Evolutionary conservation across 805 yeast genomes (phyloP).

Genomic region (Candida sphagnicola): DNA sequence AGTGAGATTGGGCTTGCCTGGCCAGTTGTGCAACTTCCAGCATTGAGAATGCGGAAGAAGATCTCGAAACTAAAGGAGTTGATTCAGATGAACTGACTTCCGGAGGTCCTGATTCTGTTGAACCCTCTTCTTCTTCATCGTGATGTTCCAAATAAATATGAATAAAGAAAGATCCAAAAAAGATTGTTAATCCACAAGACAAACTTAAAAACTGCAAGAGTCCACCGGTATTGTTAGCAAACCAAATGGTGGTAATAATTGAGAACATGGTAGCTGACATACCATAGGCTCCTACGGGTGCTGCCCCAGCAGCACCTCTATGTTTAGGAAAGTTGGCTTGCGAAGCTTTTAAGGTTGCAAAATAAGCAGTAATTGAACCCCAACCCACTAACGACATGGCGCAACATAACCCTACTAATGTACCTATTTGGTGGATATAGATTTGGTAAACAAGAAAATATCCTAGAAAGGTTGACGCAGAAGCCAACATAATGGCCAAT

Average conservation of each 20-base stretch:
- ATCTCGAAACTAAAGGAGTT: slow-evolving; percentile 2
- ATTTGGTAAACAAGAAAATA: slow-evolving; percentile 48
- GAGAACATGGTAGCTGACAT: slow-evolving; percentile 67
- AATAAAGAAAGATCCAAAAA: slow-evolving; percentile 44
- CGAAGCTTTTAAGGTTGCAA: slow-evolving; percentile 53
- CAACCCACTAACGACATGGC: slow-evolving; percentile 57
- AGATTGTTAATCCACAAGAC: slow-evolving; percentile 45
- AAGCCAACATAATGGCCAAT: slow-evolving; percentile 50
- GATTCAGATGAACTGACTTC: slow-evolving; percentile 1
- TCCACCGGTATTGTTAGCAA: slow-evolving; percentile 49
- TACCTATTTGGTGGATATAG: slow-evolving; percentile 38
- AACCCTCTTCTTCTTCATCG: slow-evolving; percentile 15
- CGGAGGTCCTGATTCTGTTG: slow-evolving; percentile 3
- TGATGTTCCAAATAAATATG: slow-evolving; percentile 29
- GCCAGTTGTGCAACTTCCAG: neutral
- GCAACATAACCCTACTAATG: slow-evolving; percentile 39
- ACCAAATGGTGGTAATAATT: slow-evolving; percentile 49
- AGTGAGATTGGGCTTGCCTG: neutral
- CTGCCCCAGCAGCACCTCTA: slow-evolving; percentile 66
- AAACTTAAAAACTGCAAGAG: slow-evolving; percentile 53
- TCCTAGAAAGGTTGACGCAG: slow-evolving; percentile 50
- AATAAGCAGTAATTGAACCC: slow-evolving; percentile 62
- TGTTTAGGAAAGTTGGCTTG: slow-evolving; percentile 66
- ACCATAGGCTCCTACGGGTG: slow-evolving; percentile 68
- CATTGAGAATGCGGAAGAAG: neutral